Evolutionary conservation across 1,284 basidiomycete species (phyloP), one percentile per base, ranked within the genome.

Genomic region (Tilletia horrida): DNA sequence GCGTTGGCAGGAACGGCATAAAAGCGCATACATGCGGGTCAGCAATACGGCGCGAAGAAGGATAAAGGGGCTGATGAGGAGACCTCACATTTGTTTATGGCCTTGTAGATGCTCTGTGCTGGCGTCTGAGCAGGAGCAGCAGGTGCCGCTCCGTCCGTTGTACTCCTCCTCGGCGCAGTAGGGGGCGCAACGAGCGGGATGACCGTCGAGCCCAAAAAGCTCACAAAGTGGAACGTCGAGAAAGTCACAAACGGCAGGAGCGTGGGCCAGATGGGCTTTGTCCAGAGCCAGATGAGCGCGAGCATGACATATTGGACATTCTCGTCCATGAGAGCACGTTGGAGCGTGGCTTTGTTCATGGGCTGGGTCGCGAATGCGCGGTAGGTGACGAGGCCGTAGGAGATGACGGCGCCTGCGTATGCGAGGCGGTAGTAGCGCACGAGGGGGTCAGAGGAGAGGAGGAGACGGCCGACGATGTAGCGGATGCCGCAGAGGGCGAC

Each of bases 351-450:
- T 52, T 74, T 75, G 66, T 75, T 79, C 62, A 78, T 70, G 47
- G 80, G 80, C 14, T 81, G 81, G 9, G 63, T 71, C 11, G 79
- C 80, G 44, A 81, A 81, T 43, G 74, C 75, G 67, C 82, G 82
- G 73, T 82, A 82, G 29, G 81, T 79, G 42, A 82, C 81, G 14
- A 82, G 79, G 29, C 80, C 80, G 69, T 82, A 82, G 67, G 75
- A 77, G 66, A 81, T 68, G 62, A 82, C 79, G n/a, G 80, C 80
- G 42, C 79, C 81, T 44, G 79, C 64, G 65, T 81, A 81, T 42
- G 80, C 76, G 3, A 74, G 66, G 0, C 71, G 72, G 66, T 81
- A 81, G 78, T 77, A 81, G 27, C 73, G 64, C n/a, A 71, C 71
- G 11, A 80, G 71, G 14, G 69, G 75, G 31, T 71, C 66, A 44